Evolutionary conservation across 2,329 filamentous ascomycete genomes (phyloP), one percentile per base, ranked within the genome.

Genomic region (Colletotrichum sp.): DNA sequence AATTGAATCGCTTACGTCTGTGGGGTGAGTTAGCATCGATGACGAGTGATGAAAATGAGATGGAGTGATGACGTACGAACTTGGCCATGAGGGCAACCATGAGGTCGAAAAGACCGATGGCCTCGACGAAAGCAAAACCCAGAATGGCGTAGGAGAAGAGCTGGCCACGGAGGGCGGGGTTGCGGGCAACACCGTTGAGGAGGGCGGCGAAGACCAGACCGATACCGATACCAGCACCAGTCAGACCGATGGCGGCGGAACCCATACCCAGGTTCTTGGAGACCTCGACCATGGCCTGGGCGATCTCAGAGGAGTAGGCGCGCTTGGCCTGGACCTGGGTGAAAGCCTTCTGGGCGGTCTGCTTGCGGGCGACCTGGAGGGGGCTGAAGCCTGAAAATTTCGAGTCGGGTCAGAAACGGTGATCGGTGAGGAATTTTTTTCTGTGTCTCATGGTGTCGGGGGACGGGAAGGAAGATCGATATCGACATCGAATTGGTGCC

Each of bases 141-240:
- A 97, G 91, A 94, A 97, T 96, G 92, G 95, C 95, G 90, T 97
- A 96, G 82, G 94, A 95, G 94, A 97, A 98, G 85, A 98, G 95
- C 93, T 98, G 95, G 87, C 95, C 95, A 90, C 95, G 94, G 90
- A 98, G 95, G 86, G 94, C 94, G 85, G 95, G 95, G 95, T 98
- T 98, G 91, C 95, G 95, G 91, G 95, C 95, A 87, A 97, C 95
- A 90, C 93, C 93, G 89, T 95, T 93, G 86, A 98, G 92, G 87
- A 98, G 95, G 85, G 95, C 93, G 86, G 94, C 95, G 93, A 98
- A 98, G 86, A 98, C 95, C 86, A 96, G 93, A 92, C 95, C 95
- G 89, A 97, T 98, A 95, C 95, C 95, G 88, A 97, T 95, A 95
- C 95, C 94, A 86, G 95, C 94, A 94, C 94, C 94, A 86, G 94